Evolutionary conservation across 257 asterid genomes (phyloP).

Genomic region (Fraxinus excelsior): DNA sequence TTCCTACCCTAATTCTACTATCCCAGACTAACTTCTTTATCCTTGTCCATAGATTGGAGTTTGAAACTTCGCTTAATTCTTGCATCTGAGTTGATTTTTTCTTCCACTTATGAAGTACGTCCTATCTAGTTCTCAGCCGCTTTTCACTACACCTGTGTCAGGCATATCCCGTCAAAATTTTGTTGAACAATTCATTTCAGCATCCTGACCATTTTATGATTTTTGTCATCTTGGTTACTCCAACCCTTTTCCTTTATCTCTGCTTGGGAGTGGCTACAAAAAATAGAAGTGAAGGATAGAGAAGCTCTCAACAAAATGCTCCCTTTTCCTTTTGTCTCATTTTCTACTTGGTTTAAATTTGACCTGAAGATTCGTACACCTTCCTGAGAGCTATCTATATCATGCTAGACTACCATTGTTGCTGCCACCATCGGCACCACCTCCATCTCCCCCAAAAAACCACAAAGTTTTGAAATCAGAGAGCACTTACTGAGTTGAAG

Average conservation of each 20-base stretch:
- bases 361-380: too few species aligned
- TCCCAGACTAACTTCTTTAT: not conserved
- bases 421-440: not conserved
- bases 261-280: too few species aligned
- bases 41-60: not conserved
- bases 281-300: too few species aligned
- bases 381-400: not conserved
- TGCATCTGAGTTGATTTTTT: not conserved
- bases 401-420: not conserved
- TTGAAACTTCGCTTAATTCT: not conserved
- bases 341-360: too few species aligned
- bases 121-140: not conserved
- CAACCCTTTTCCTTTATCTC: too few species aligned
- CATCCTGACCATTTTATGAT: not conserved
- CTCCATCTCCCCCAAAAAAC: not conserved
- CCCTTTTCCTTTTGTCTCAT: too few species aligned
- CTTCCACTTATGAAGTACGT: not conserved
- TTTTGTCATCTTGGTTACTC: too few species aligned
- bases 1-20: not conserved
- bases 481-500: not conserved
- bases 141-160: not conserved
- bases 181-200: not conserved
- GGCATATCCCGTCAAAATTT: not conserved
- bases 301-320: too few species aligned
- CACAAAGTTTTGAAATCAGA: too few species aligned